These are phyloP conservation scores for Ceratocystis cubensis DNA, from an alignment of 2,329 filamentous ascomycete genomes.

Conservation along the genomic window DNA sequence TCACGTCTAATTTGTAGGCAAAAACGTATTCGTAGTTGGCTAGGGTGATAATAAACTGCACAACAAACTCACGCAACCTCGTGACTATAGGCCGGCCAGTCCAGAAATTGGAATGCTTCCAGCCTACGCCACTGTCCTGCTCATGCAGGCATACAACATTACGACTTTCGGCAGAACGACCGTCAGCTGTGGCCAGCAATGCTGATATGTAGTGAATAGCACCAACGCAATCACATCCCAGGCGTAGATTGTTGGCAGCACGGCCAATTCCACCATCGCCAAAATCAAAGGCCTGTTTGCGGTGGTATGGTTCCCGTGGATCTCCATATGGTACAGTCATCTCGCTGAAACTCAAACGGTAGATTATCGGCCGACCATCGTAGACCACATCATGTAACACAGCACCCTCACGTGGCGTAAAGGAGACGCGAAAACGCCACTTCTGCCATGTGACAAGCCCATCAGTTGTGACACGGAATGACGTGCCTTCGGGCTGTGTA, in stretches of 20 bases:
- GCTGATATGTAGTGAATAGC: slow-evolving; percentile 53
- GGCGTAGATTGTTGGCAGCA: slow-evolving; percentile 53
- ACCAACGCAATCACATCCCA: slow-evolving; percentile 60
- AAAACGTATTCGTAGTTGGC: slow-evolving; percentile 57
- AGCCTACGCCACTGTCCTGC: slow-evolving; percentile 56
- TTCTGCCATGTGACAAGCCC: slow-evolving; percentile 49
- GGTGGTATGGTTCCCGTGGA: slow-evolving; percentile 50
- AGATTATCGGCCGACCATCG: slow-evolving; percentile 51
- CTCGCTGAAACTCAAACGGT: slow-evolving; percentile 54
- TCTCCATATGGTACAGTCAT: slow-evolving; percentile 60
- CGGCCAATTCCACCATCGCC: slow-evolving; percentile 56
- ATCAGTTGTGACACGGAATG: slow-evolving; percentile 44
- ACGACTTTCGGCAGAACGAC: slow-evolving; percentile 38
- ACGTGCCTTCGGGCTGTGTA: slow-evolving; percentile 55
- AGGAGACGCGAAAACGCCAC: slow-evolving; percentile 57
- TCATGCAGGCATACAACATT: slow-evolving; percentile 58
- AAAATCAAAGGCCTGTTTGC: slow-evolving; percentile 61
- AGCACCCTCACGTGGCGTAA: slow-evolving; percentile 57
- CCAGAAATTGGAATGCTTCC: slow-evolving; percentile 61
- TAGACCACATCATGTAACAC: slow-evolving; percentile 59
- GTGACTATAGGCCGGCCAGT: slow-evolving; percentile 49
- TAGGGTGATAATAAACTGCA: slow-evolving; percentile 57
- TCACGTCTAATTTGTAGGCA: slow-evolving; percentile 45
- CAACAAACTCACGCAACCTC: slow-evolving; percentile 48
- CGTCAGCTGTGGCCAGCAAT: slow-evolving; percentile 40